phyloP scores from a whole-genome alignment of 2,329 filamentous ascomycete genomes.

The Cladophialophora carrionii region DNA sequence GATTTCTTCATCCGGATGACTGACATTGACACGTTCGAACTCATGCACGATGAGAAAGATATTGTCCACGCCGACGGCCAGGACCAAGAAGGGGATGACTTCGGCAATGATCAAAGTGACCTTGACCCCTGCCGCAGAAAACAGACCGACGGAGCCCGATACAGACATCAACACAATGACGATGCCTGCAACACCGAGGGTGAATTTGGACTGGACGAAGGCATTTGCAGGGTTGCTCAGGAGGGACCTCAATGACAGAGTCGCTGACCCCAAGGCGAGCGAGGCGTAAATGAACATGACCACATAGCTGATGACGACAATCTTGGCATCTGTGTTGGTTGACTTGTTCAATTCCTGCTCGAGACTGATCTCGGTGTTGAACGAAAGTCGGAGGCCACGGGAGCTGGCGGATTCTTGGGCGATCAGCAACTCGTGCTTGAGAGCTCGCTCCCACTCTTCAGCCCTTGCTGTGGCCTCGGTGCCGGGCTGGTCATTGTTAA shows the following conservation, averaged over 20 bases:
- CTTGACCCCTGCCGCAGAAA: constrained; percentile 88
- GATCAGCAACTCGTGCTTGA: constrained; percentile 74
- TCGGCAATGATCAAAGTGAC: constrained; percentile 97
- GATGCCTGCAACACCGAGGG: constrained; percentile 91
- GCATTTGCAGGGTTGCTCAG: constrained; percentile 80
- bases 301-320: constrained; percentile 92
- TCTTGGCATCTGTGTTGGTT: constrained; percentile 96
- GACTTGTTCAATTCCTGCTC: constrained; percentile 97
- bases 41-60: constrained; percentile 99
- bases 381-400: constrained; percentile 83
- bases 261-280: constrained; percentile 85
- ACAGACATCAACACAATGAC: constrained; percentile 97
- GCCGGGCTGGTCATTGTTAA: constrained; percentile 80
- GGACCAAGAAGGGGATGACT: constrained; percentile 94
- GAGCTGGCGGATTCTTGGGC: constrained; percentile 77
- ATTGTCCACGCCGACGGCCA: constrained; percentile 97
- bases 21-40: constrained; percentile 91
- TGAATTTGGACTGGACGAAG: constrained; percentile 94
- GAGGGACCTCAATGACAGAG: constrained; percentile 74
- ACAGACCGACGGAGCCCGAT: constrained; percentile 89
- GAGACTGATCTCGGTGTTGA: constrained; percentile 91
- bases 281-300: constrained; percentile 99
- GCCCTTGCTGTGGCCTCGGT: constrained; percentile 70
- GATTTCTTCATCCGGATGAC: constrained; percentile 84
- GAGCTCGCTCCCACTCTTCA: constrained; percentile 84